Evolutionary conservation across 805 yeast genomes (phyloP), one percentile per base, ranked within the genome.

Genomic region (Ogataea ganodermae): DNA sequence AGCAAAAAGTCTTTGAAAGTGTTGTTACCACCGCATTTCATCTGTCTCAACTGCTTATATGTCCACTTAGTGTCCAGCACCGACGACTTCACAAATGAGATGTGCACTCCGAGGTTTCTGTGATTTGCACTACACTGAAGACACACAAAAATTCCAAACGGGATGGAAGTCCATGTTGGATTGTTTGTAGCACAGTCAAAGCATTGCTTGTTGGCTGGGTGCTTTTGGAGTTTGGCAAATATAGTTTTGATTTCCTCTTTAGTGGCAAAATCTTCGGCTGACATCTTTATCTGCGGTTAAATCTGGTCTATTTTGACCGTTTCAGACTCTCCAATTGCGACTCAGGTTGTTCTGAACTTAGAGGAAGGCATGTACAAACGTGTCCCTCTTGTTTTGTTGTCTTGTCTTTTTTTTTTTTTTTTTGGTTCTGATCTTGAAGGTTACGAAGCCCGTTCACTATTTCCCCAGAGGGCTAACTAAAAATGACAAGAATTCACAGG

Each of bases 131-230:
- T 87, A 68, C 99, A 94, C 67, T 94, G 96, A 51, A 91, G 76
- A 73, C 99, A 94, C 49, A 94, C 72, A 65, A 91, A 79, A 44
- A 91, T 87, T 46, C 97, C 99, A 68, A 89, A 92, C 12, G 98
- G 96, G 46, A 92, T 90, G 12, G 98, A 92, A 3, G 99, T 89
- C 99, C 99, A 94, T 0, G 98, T 89, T 30, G 99, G 98, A 66
- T 91, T 91, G 64, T 87, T 89, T 59, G 91, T 87, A 44, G 86
- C 79, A 69, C 99, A 94, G 66, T 94, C 99, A 70, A 94, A 92
- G 70, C 99, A 94, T 45, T 67, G 67, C 61, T 84, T 84, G 73
- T 91, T 91, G 39, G 89, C 86, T 21, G 82, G 82, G 52, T 78
- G 74, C 67, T 84, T 72, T 58, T 80, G 78, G 57, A 88, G 72